Base-by-base conservation (phyloP, 2,329 filamentous ascomycete species). In the Colletotrichum noveboracense region DNA sequence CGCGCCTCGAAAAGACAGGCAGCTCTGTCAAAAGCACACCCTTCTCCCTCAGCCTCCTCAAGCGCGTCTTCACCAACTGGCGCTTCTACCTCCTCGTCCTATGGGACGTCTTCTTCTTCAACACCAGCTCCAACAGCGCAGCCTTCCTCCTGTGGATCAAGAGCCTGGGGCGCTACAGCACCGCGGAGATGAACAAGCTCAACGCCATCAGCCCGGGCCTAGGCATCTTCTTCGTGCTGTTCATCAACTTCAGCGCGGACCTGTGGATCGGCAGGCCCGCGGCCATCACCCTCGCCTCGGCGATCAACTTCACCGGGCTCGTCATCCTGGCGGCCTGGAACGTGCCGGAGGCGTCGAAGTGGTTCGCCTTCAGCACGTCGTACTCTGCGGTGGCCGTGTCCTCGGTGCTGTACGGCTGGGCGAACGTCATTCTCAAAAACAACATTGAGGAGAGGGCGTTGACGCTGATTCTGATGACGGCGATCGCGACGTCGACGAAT, bases 121-220 rank as follows among this genome's bases (percentile, higher is more conserved):
- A 91, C 74, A 87, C 86, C 2, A 85, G 80, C 8, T 83, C 86
- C 1, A 90, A 89, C 3, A 87, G 86, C 0, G 70, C 70, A 7
- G 70, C 70, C 1, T 92, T 89, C 74, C 80, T 91, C 4, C 84
- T 93, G 0, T 92, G 90, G 90, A 82, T 92, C 62, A 92, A 92
- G 81, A 89, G 87, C 71, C 78, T 92, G 16, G 80, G 86, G 2
- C 84, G 88, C 3, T 91, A 86, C 79, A 84, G 85, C 0, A 83
- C 83, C 1, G 82, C 87, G 2, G 83, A 83, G 14, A 80, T 91
- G 65, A 91, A 91, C 78, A 84, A 90, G 66, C 82, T 91, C 1
- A 88, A 88, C 2, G 85, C 89, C 3, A 88, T 89, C 9, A 85
- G 89, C 0, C 89, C 90, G 0, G 90, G 85, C 0, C 78, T 92